Evolutionary conservation across 768 basidiomycete species (phyloP).

Genomic region (Macrocybe gigantea): DNA sequence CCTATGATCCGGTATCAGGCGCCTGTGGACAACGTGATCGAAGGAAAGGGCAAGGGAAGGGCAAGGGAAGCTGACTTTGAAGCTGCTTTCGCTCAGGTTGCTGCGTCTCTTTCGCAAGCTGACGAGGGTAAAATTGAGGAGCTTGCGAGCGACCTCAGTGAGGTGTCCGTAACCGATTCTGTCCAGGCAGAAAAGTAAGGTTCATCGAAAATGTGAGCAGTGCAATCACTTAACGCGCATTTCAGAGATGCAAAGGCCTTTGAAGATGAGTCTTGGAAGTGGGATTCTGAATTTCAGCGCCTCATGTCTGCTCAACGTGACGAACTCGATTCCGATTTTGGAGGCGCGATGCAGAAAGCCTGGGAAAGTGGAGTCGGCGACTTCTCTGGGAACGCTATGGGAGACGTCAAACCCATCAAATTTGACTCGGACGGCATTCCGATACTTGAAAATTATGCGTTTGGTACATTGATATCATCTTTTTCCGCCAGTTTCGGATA

Average conservation of each 20-base stretch:
- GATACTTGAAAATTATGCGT: constrained; percentile 61
- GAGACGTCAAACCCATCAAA: constrained; percentile 26
- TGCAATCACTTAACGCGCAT: too few species aligned
- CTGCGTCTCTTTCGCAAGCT: constrained; percentile 41
- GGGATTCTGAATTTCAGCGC: constrained; percentile 82
- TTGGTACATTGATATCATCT: constrained; percentile 48
- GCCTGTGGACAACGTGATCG: constrained; percentile 15
- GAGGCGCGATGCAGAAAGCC: constrained; percentile 52
- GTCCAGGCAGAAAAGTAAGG: too few species aligned
- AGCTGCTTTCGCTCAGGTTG: constrained; percentile 71
- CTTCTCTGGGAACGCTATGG: constrained; percentile 25
- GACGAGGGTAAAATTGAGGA: constrained; percentile 24
- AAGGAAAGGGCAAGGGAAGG: constrained; percentile 73
- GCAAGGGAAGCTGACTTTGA: constrained; percentile 75
- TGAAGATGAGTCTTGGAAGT: constrained; percentile 59
- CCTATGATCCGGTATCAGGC: constrained; percentile 26
- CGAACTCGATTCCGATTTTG: constrained; percentile 59
- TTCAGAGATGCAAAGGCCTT: constrained; percentile 1
- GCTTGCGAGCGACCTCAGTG: not conserved
- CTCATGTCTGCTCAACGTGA: constrained; percentile 66
- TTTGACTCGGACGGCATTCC: constrained; percentile 78
- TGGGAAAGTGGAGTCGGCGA: constrained; percentile 57
- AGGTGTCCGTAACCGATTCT: too few species aligned
- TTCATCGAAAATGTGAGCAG: too few species aligned
- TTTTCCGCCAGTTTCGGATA: not conserved